phyloP scores from a whole-genome alignment of 345 rosid genomes.

The Gossypium ekmanianum region DNA sequence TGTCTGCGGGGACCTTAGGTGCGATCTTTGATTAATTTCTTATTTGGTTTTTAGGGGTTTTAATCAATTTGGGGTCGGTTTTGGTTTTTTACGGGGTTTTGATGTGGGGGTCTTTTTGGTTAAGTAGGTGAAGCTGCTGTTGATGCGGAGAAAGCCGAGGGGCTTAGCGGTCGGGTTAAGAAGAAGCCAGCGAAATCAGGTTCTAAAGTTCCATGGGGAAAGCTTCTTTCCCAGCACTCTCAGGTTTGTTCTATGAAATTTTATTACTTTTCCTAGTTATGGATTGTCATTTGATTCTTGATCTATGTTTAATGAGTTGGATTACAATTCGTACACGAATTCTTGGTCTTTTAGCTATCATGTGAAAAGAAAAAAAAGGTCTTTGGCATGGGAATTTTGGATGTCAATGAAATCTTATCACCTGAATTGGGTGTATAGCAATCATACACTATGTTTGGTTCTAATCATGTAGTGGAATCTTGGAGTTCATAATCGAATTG shows the following conservation, averaged over 20 bases:
- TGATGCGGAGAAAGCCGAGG: constrained; percentile 42
- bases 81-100: background rate
- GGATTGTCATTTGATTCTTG: background rate
- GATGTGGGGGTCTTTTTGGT: constrained; percentile 12
- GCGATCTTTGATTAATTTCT: constrained; percentile 17
- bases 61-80: constrained; percentile 3
- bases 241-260: constrained; percentile 41
- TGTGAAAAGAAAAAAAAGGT: background rate
- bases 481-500: background rate
- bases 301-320: background rate
- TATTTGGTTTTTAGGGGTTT: constrained; percentile 27
- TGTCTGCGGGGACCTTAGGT: constrained; percentile 47
- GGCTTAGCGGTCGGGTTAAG: constrained; percentile 32
- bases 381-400: background rate
- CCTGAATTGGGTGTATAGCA: background rate
- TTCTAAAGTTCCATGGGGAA: constrained; percentile 68
- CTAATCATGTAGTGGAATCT: background rate
- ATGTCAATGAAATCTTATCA: background rate
- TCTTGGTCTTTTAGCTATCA: background rate
- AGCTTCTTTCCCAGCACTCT: constrained; percentile 78
- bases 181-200: constrained; percentile 26
- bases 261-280: background rate
- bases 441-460: background rate
- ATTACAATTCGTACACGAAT: background rate
- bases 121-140: constrained; percentile 37